Conservation (phyloP, 371 early-diverging fungal species). For the Mucor piriformis region DNA sequence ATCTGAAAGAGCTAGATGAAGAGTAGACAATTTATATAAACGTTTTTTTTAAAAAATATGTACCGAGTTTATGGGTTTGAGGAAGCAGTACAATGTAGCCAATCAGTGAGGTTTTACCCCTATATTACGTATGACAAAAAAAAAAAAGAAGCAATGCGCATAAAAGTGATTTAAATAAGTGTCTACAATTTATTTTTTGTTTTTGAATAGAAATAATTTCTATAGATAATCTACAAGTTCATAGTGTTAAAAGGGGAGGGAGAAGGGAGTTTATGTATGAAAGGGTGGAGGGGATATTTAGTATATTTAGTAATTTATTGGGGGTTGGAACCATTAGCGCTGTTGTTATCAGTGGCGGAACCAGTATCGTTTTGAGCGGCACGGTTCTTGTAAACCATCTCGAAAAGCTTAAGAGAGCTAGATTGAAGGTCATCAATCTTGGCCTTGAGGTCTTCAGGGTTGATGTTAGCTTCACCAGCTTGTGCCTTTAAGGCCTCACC, state of each 20-base stretch:
- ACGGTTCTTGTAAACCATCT: slow-evolving; percentile 88
- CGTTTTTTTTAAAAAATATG: too few species aligned
- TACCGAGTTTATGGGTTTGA: too few species aligned
- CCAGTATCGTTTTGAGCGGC: slow-evolving; percentile 16
- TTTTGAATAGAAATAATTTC: slow-evolving; percentile 17
- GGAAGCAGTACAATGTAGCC: too few species aligned
- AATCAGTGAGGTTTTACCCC: too few species aligned
- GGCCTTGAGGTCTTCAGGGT: slow-evolving; percentile 67
- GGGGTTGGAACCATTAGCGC: slow-evolving; percentile 21
- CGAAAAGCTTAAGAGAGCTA: slow-evolving; percentile 85
- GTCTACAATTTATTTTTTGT: slow-evolving; percentile 21
- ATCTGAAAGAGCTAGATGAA: slow-evolving; percentile 64
- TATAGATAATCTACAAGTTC: slow-evolving; percentile 30
- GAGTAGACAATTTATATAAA: too few species aligned
- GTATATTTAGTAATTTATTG: slow-evolving; percentile 20
- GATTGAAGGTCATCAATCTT: slow-evolving; percentile 78
- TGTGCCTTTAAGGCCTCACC: slow-evolving; percentile 66
- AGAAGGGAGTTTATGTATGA: slow-evolving; percentile 3
- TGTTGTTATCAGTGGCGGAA: background rate
- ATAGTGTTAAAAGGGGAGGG: background rate
- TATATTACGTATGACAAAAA: background rate
- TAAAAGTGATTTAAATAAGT: slow-evolving; percentile 8
- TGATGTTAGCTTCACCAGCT: slow-evolving; percentile 57
- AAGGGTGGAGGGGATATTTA: slow-evolving; percentile 17
- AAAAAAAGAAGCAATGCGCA: background rate